Percentiles rank a stretch among this genome's conserved stretches.
These are phyloP conservation scores for Cryptococcus depauperatus DNA, from an alignment of 1,284 basidiomycete species.

Conservation along the genomic window DNA sequence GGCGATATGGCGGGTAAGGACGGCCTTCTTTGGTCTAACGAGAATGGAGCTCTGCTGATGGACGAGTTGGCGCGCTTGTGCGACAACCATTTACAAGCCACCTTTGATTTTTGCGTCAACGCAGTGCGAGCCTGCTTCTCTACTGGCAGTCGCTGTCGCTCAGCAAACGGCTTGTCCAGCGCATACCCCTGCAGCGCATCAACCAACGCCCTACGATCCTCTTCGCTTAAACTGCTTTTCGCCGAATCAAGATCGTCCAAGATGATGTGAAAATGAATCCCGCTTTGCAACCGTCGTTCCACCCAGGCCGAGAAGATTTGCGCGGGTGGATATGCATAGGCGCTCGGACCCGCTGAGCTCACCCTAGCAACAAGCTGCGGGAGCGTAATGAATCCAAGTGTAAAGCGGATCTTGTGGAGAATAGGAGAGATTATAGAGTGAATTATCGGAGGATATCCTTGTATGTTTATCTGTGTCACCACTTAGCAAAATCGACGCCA, in stretches of 20 bases:
- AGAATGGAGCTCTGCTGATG: slow-evolving; percentile 4
- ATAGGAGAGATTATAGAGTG: slow-evolving; percentile 17
- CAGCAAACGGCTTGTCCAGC: not conserved
- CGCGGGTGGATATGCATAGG: not conserved
- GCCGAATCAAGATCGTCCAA: slow-evolving; percentile 9
- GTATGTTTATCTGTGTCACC: slow-evolving; percentile 13
- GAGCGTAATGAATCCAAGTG: slow-evolving; percentile 26
- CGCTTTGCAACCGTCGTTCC: slow-evolving; percentile 18
- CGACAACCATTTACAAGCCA: slow-evolving; percentile 21
- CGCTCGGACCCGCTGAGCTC: slow-evolving; percentile 7
- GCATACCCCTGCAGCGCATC: not conserved
- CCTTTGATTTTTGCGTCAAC: too few species aligned
- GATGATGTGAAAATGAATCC: slow-evolving; percentile 11
- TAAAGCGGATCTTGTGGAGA: slow-evolving; percentile 23
- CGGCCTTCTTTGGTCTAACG: slow-evolving; percentile 19
- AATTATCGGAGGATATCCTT: slow-evolving; percentile 13
- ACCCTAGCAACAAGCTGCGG: slow-evolving; percentile 22
- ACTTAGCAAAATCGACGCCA: too few species aligned
- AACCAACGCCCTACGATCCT: not conserved
- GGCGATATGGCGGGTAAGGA: slow-evolving; percentile 21
- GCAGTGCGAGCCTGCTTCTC: too few species aligned
- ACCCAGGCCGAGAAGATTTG: slow-evolving; percentile 20
- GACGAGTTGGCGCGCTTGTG: slow-evolving; percentile 15
- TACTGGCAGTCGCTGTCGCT: not conserved
- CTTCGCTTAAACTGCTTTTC: not conserved